Conservation (phyloP, 2,329 filamentous ascomycete species). For the Colletotrichum caudatum region DNA sequence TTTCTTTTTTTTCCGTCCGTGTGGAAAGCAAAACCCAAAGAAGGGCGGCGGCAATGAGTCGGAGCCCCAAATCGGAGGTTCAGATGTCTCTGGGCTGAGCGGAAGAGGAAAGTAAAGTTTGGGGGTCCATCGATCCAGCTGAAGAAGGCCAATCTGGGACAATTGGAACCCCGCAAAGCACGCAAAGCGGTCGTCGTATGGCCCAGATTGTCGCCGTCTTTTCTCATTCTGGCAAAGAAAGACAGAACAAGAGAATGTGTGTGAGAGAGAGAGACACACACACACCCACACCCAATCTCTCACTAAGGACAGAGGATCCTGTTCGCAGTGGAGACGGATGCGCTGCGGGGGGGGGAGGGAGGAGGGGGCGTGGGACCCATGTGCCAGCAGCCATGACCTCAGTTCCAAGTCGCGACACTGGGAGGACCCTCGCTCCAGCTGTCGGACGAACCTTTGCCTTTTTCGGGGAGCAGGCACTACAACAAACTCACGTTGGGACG, state of each 20-base stretch:
- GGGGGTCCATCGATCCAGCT: not conserved
- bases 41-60: slow-evolving; percentile 4
- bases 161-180: not conserved
- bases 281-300: not conserved
- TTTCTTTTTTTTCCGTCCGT: not conserved
- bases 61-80: slow-evolving; percentile 12
- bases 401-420: slow-evolving; percentile 28
- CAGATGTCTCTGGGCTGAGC: slow-evolving; percentile 24
- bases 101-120: not conserved
- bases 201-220: slow-evolving; percentile 8
- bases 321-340: not conserved
- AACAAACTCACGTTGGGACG: not conserved
- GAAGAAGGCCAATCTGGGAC: slow-evolving; percentile 9
- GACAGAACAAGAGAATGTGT: too few relatives aligned
- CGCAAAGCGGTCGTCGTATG: not conserved
- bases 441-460: slow-evolving; percentile 35
- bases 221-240: not conserved
- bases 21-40: not conserved
- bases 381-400: slow-evolving; percentile 38
- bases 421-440: slow-evolving; percentile 36
- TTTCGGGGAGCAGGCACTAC: not conserved
- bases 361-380: slow-evolving; percentile 25
- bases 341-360: too few relatives aligned
- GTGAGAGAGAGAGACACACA: not conserved
- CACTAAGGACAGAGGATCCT: not conserved